Evolutionary conservation across 345 rosid species (phyloP).

Genomic region (Excoecaria cochinchinensis): DNA sequence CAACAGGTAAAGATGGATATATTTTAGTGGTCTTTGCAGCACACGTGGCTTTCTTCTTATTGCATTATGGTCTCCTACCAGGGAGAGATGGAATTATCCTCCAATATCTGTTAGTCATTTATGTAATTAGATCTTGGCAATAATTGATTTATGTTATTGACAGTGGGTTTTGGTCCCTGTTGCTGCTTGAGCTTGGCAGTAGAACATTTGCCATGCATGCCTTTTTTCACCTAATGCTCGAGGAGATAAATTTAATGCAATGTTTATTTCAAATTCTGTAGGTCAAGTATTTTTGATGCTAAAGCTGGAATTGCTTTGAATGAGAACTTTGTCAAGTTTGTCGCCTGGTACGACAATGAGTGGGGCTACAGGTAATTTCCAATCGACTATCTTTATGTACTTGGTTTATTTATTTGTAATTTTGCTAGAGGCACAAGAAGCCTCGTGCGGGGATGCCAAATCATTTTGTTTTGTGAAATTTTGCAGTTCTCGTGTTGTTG

Average conservation of each 20-base stretch:
- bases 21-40: neutral
- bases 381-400: neutral
- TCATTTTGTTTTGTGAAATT: neutral
- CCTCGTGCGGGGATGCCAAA: neutral
- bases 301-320: conserved; percentile 37
- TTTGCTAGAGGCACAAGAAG: neutral
- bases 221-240: neutral
- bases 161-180: neutral
- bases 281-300: conserved; percentile 36
- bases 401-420: neutral
- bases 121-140: too few species aligned
- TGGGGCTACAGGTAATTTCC: conserved; percentile 31
- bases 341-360: conserved; percentile 33
- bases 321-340: conserved; percentile 18
- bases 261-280: neutral
- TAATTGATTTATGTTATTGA: neutral
- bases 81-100: neutral
- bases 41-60: neutral
- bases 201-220: neutral
- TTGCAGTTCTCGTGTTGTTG: conserved; percentile 32
- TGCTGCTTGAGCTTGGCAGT: neutral
- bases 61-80: neutral
- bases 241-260: neutral
- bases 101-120: neutral
- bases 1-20: conserved; percentile 8